These are phyloP conservation scores for Circinella umbellata DNA, from an alignment of 371 early-diverging fungal species.

Conservation along the genomic window DNA sequence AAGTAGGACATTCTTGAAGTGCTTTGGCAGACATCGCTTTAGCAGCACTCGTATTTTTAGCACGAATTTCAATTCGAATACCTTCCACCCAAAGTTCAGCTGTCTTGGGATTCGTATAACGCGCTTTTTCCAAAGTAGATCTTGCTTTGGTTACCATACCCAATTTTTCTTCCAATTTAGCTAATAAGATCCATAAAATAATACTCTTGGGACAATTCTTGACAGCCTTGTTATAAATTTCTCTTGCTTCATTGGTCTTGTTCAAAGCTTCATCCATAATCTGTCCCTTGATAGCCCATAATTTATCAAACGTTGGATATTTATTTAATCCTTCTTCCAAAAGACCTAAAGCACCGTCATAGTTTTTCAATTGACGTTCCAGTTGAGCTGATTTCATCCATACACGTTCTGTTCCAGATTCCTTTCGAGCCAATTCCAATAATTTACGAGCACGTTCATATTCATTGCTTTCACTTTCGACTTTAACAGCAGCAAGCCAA, in stretches of 20 bases:
- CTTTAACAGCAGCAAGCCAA: conserved; percentile 94
- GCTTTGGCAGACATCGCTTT: conserved; percentile 86
- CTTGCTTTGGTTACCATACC: conserved; percentile 82
- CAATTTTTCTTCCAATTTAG: conserved; percentile 79
- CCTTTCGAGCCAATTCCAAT: conserved; percentile 76
- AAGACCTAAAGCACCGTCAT: conserved; percentile 70
- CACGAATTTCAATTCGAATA: conserved; percentile 80
- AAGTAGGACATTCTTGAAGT: conserved; percentile 89
- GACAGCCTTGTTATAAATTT: conserved; percentile 77
- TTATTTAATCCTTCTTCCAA: conserved; percentile 70
- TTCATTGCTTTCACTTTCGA: conserved; percentile 90
- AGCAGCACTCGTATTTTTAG: conserved; percentile 74
- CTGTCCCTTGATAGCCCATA: conserved; percentile 95
- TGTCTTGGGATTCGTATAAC: conserved; percentile 82
- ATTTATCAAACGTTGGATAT: conserved; percentile 83
- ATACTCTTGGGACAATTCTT: conserved; percentile 81
- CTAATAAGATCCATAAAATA: conserved; percentile 82
- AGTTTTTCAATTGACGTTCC: conserved; percentile 79
- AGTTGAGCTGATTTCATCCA: conserved; percentile 96
- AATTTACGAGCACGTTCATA: conserved; percentile 81
- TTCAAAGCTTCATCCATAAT: conserved; percentile 58
- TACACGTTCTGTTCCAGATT: conserved; percentile 76
- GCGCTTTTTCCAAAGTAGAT: conserved; percentile 85
- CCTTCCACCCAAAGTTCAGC: conserved; percentile 91
- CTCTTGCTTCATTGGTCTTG: conserved; percentile 73